Percentiles rank a stretch among this genome's conserved stretches.
Evolutionary conservation across 2,329 filamentous ascomycete genomes (phyloP).

Genomic region (Colletotrichum sp.): DNA sequence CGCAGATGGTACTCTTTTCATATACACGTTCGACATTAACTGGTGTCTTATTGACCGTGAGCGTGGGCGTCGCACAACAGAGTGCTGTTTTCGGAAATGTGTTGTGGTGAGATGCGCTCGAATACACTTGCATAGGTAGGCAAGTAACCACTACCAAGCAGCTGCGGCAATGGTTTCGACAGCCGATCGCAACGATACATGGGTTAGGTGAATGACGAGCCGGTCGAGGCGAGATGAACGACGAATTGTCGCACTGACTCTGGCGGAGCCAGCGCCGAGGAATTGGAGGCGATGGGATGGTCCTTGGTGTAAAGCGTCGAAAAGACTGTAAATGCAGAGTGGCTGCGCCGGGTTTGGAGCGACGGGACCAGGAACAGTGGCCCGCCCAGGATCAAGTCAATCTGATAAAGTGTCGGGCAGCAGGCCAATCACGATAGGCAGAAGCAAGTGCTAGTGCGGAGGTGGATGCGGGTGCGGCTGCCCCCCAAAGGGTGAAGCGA

Average conservation of each 20-base stretch:
- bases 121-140: not conserved
- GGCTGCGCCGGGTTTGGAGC: not conserved
- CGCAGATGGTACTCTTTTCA: not conserved
- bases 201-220: not conserved
- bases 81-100: not conserved
- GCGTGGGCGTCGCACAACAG: not conserved
- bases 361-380: not conserved
- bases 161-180: not conserved
- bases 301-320: not conserved
- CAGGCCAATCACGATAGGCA: not conserved
- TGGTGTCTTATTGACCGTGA: not conserved
- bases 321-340: not conserved
- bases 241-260: not conserved
- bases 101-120: not conserved
- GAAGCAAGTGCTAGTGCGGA: conserved; percentile 1
- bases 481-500: conserved; percentile 2
- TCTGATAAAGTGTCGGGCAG: not conserved
- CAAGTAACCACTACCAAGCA: not conserved
- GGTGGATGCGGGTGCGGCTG: conserved; percentile 15
- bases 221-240: not conserved
- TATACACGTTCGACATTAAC: not conserved
- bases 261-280: not conserved
- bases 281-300: not conserved
- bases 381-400: conserved; percentile 9
- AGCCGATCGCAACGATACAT: not conserved